Evolutionary conservation across 1,284 basidiomycete species (phyloP), one percentile per base, ranked within the genome.

Genomic region (Rhizopogon parksii): DNA sequence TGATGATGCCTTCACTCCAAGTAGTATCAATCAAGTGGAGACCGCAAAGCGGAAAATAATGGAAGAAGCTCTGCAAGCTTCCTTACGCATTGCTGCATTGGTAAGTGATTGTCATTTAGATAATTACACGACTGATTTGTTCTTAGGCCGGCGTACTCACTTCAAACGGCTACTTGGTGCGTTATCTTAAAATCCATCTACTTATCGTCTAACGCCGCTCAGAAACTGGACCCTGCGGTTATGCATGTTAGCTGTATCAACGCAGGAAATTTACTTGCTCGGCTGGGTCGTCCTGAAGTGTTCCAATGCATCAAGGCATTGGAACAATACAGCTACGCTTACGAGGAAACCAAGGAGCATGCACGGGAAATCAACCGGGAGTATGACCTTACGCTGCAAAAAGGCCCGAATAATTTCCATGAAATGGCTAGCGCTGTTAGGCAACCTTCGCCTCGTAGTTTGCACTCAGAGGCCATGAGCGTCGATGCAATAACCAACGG

Each of bases 181-280:
- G 75, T 63, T 57, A 57, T 51, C 54, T 46, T 46, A 36, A 50
- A 32, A 24, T 36, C 2, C 15, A 11, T 50, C 48, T 47, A 50
- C 50, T 53, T 52, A 17, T 49, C 36, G 37, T 60, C 43, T 27
- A 14, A 46, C 27, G 53, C 53, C 40, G 46, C 34, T 27, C 60
- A 86, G 82, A 78, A 82, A 64, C 75, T 91, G 50, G 88, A 91
- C 62, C 85, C 83, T 21, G 89, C 88, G 12, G 85, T 92, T 27
- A 88, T 94, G 77, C 87, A 90, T 57, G 85, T 88, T 58, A 83
- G 83, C 58, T 85, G 89, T 62, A 88, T 88, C 56, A 83, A 89
- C 54, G 86, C 91, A 0, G 91, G 91, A 11, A 80, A 77, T 47
- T 73, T 91, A n/a, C 79, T 95, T 48, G 91, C 90, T 2, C 77